Percentiles rank a stretch among this genome's conserved stretches.
These are phyloP conservation scores for Coriaria nepalensis DNA, from an alignment of 306 rosid species.

Conservation along the genomic window DNA sequence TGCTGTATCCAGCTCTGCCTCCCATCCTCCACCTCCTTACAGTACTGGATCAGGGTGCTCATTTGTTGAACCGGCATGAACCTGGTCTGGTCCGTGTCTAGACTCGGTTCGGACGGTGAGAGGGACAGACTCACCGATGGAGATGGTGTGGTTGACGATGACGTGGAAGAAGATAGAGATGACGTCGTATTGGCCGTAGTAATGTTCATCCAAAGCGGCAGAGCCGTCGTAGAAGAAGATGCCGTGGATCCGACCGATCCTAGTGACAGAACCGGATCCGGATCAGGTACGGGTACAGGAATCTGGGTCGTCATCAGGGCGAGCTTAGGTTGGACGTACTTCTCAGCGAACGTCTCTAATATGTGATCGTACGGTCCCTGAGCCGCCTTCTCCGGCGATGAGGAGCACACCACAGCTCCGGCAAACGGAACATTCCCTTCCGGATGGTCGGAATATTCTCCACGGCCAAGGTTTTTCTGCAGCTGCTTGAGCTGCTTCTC, in stretches of 20 bases:
- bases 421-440: constrained; percentile 10
- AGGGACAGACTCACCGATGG: constrained; percentile 29
- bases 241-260: constrained; percentile 16
- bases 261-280: constrained; percentile 26
- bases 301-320: constrained; percentile 1
- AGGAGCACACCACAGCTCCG: neutral
- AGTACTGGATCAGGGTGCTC: constrained; percentile 16
- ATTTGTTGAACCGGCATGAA: constrained; percentile 10
- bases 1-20: constrained; percentile 29
- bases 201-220: constrained; percentile 31
- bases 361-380: constrained; percentile 43
- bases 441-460: constrained; percentile 3
- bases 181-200: constrained; percentile 10
- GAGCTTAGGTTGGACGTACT: constrained; percentile 30
- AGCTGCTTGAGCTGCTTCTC: constrained; percentile 37
- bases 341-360: constrained; percentile 38
- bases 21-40: constrained; percentile 32
- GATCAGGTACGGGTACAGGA: constrained; percentile 9
- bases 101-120: constrained; percentile 24
- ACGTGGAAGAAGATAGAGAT: constrained; percentile 19
- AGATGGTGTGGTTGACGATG: constrained; percentile 23
- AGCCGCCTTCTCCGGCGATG: constrained; percentile 19
- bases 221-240: constrained; percentile 9
- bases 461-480: constrained; percentile 7
- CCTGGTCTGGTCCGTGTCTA: constrained; percentile 19